Evolutionary conservation across 768 basidiomycete species (phyloP).

Genomic region (Rhodotorula taiwanensis): DNA sequence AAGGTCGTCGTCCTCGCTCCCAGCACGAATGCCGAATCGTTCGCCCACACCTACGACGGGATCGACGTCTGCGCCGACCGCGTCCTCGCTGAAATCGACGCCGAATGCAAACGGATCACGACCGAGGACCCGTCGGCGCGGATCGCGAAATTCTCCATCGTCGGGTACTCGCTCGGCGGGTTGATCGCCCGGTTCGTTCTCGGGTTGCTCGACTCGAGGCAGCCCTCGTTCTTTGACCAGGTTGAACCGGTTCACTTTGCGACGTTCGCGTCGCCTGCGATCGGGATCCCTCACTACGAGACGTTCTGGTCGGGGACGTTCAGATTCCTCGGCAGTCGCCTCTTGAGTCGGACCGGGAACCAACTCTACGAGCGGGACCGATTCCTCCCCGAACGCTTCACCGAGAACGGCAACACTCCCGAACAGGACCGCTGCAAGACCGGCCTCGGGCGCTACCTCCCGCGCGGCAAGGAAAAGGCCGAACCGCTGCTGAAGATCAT

Average conservation of each 20-base stretch:
- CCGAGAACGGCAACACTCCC: slow-evolving; percentile 2
- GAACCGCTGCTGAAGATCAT: slow-evolving; percentile 65
- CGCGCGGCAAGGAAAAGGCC: slow-evolving; percentile 54
- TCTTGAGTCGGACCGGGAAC: slow-evolving; percentile 71
- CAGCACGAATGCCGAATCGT: slow-evolving; percentile 54
- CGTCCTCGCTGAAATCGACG: slow-evolving; percentile 65
- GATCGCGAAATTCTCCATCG: slow-evolving; percentile 47
- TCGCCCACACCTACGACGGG: slow-evolving; percentile 64
- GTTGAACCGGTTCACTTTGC: slow-evolving; percentile 72
- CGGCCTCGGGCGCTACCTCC: neutral
- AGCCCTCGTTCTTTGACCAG: slow-evolving; percentile 57
- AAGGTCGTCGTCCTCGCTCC: slow-evolving; percentile 60
- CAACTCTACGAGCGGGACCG: slow-evolving; percentile 69
- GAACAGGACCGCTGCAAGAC: neutral
- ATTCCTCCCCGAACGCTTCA: slow-evolving; percentile 43
- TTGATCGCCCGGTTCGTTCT: slow-evolving; percentile 71
- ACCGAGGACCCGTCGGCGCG: slow-evolving; percentile 48
- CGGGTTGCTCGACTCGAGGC: slow-evolving; percentile 50
- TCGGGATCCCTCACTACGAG: slow-evolving; percentile 63
- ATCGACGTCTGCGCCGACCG: slow-evolving; percentile 78
- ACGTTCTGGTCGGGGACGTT: slow-evolving; percentile 56
- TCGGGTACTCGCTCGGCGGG: slow-evolving; percentile 66
- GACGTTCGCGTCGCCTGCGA: slow-evolving; percentile 74
- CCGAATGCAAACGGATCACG: slow-evolving; percentile 55
- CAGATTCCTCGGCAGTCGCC: slow-evolving; percentile 54